phyloP scores from a whole-genome alignment of 805 yeast species.

The Kodamaea jinghongensis region DNA sequence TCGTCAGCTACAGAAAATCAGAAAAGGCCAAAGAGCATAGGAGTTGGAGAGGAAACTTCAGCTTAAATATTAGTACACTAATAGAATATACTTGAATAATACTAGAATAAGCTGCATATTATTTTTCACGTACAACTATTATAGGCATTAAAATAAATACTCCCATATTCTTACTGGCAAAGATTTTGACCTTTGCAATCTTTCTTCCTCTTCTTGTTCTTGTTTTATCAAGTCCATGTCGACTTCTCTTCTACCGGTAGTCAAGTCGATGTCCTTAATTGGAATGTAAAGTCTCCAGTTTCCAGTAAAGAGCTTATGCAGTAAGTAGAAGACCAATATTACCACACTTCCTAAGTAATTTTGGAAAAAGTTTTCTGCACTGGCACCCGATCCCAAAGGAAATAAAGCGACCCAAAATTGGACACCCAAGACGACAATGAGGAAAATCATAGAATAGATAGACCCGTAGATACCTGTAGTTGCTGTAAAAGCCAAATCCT shows the following conservation, averaged over 20 bases:
- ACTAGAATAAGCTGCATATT: too few relatives aligned
- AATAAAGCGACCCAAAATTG: conserved; percentile 28
- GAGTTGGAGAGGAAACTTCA: conserved; percentile 1
- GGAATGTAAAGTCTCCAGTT: conserved; percentile 20
- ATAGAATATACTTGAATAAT: too few relatives aligned
- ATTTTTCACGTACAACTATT: too few relatives aligned
- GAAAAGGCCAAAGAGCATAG: conserved; percentile 24
- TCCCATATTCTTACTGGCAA: conserved; percentile 16
- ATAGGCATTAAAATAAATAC: not conserved
- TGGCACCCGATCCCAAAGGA: conserved; percentile 20
- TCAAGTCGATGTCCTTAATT: conserved; percentile 23
- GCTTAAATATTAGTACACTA: too few relatives aligned
- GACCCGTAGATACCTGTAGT: conserved; percentile 25
- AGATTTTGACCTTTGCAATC: conserved; percentile 13
- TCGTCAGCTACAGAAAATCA: conserved; percentile 11
- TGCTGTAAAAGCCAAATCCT: conserved; percentile 23
- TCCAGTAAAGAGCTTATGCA: conserved; percentile 22
- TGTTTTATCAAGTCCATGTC: conserved; percentile 21
- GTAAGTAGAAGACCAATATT: conserved; percentile 20
- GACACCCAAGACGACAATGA: conserved; percentile 20
- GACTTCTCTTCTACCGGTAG: conserved; percentile 24
- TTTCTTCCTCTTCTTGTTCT: conserved; percentile 22
- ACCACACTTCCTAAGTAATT: conserved; percentile 26
- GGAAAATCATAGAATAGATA: conserved; percentile 22
- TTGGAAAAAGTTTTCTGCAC: conserved; percentile 22